A percentile compares a stretch with the other conserved stretches of the same genome.
Conservation (phyloP, 1,139 yeast species). For the Candida neerlandica region DNA sequence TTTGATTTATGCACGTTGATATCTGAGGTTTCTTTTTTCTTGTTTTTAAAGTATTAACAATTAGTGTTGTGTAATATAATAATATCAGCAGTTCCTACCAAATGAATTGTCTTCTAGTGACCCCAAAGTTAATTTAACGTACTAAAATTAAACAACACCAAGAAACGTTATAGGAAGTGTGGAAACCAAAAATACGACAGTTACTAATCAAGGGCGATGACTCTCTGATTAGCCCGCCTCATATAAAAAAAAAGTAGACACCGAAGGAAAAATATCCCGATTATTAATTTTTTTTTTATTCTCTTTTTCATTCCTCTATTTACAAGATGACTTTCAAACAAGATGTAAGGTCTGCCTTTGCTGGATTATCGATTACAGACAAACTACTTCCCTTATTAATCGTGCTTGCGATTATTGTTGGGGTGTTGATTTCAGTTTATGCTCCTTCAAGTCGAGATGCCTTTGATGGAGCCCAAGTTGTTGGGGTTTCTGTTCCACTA, state of each 20-base stretch:
- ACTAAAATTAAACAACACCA: too few species aligned
- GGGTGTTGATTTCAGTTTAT: constrained; percentile 34
- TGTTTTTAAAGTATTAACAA: too few species aligned
- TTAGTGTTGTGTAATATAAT: too few species aligned
- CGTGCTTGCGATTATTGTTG: constrained; percentile 30
- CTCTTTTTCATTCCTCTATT: background rate
- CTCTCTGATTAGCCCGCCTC: too few species aligned
- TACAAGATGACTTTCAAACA: constrained; percentile 5
- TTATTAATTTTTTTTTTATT: background rate
- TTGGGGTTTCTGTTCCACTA: constrained; percentile 45
- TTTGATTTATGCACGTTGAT: too few species aligned
- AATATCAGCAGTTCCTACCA: too few species aligned
- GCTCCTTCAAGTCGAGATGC: constrained; percentile 32
- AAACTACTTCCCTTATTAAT: constrained; percentile 32
- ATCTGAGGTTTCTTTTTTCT: too few species aligned
- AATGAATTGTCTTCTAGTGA: too few species aligned
- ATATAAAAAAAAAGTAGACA: background rate
- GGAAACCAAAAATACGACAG: background rate
- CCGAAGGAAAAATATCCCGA: background rate
- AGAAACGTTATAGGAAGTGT: background rate
- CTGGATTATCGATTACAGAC: constrained; percentile 23
- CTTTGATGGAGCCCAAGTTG: constrained; percentile 28
- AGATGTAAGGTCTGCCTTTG: constrained; percentile 11
- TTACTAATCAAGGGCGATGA: too few species aligned
- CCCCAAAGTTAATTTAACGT: too few species aligned